Evolutionary conservation across 2,329 filamentous ascomycete genomes (phyloP), one percentile per base, ranked within the genome.

Genomic region (Hypoxylon sp.): DNA sequence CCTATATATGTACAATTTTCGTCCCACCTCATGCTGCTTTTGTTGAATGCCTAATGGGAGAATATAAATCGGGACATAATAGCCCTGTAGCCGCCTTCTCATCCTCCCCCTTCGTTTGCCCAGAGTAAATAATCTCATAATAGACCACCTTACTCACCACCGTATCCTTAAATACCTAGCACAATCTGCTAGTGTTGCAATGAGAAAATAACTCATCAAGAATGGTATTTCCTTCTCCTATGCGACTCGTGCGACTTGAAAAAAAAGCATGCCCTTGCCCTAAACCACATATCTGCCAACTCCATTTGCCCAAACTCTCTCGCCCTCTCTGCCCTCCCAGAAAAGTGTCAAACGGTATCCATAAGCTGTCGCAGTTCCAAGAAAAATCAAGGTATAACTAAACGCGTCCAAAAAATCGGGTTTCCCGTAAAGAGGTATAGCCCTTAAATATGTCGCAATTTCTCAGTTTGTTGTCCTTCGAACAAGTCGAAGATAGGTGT

Each of bases 311-410:
- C 63, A 71, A 71, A 60, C 63, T 65, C 61, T 67, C 53, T 56
- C 52, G n/a, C n/a, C 48, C 57, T 38, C 58, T 60, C 65, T 41
- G 43, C 49, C 67, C 50, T 62, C 46, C 62, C 60, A 51, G 17
- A 69, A 64, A 64, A 64, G 55, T 72, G 63, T 71, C 71, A 73
- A 73, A 74, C 67, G 71, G 73, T 75, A 76, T 75, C 75, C 73
- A 73, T 75, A 60, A 68, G 63, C 61, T 67, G 17, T 67, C 57
- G 60, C 68, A 70, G 60, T 60, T 65, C 64, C 63, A 65, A 65
- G 63, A 65, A 68, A 70, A 70, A 61, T 64, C 60, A 59, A 66
- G 64, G 61, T 36, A 61, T 69, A 70, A 62, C 60, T 55, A 49
- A 60, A 48, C 36, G 53, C 60, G 50, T 63, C 61, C 59, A 62